phyloP scores from a whole-genome alignment of 352 stramenopile species.

The Pythium phragmiticola region DNA sequence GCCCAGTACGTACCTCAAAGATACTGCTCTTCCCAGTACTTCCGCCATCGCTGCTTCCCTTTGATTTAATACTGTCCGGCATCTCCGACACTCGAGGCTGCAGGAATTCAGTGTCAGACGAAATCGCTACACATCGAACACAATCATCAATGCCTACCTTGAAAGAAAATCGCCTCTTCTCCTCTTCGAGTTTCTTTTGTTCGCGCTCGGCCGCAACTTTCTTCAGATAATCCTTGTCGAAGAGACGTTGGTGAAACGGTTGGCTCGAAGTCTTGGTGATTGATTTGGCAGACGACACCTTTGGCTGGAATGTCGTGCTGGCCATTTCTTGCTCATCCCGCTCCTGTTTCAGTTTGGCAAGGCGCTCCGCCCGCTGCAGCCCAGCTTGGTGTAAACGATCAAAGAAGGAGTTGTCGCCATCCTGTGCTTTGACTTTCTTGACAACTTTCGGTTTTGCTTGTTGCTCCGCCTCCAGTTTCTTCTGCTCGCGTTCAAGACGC shows the following conservation, averaged over 20 bases:
- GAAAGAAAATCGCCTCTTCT: constrained; percentile 61
- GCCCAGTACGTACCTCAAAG: constrained; percentile 54
- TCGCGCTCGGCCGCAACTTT: constrained; percentile 62
- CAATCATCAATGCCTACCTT: constrained; percentile 45
- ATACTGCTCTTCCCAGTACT: constrained; percentile 68
- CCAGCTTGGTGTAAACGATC: constrained; percentile 72
- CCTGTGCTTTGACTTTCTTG: constrained; percentile 42
- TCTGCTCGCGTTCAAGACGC: constrained; percentile 61
- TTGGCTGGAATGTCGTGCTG: constrained; percentile 62
- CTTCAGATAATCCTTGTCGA: constrained; percentile 76
- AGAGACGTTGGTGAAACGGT: constrained; percentile 75
- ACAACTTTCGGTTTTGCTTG: constrained; percentile 61
- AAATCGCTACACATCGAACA: not conserved
- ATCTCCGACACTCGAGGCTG: constrained; percentile 59
- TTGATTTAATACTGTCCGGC: constrained; percentile 57
- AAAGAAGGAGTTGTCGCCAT: constrained; percentile 42
- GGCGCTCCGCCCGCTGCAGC: constrained; percentile 51
- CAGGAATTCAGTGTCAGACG: constrained; percentile 5
- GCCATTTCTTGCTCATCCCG: constrained; percentile 60
- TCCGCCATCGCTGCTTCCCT: constrained; percentile 50
- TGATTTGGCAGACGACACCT: constrained; percentile 33
- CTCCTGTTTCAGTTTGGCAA: constrained; percentile 69
- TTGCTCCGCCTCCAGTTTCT: constrained; percentile 67
- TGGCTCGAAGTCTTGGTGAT: constrained; percentile 35
- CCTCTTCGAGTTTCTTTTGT: constrained; percentile 70